phyloP scores from a whole-genome alignment of 2,329 filamentous ascomycete species.

The Stemphylium lycopersici region DNA sequence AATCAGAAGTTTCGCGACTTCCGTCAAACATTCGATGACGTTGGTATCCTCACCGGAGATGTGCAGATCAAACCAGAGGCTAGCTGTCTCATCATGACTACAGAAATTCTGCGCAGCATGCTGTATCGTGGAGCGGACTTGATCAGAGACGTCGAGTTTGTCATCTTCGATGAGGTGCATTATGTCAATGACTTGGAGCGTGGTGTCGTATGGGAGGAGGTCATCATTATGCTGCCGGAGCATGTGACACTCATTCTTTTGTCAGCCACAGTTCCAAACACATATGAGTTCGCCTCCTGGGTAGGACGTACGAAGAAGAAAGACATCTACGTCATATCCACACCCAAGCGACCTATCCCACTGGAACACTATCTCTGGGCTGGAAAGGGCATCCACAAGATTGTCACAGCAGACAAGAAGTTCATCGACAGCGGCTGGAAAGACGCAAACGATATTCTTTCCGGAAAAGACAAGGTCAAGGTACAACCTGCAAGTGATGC shows the following conservation, averaged over 20 bases:
- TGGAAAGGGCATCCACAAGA: constrained; percentile 89
- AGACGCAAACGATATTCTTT: constrained; percentile 81
- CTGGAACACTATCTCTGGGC: constrained; percentile 97
- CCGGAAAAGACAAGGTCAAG: constrained; percentile 79
- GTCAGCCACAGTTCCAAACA: constrained; percentile 96
- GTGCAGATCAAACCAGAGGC: constrained; percentile 98
- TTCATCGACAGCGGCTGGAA: constrained; percentile 96
- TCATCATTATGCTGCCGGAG: constrained; percentile 98
- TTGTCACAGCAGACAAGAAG: constrained; percentile 89
- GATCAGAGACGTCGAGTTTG: constrained; percentile 96
- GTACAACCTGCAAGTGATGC: constrained; percentile 58
- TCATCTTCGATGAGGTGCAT: constrained; percentile 98
- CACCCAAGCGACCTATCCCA: constrained; percentile 90
- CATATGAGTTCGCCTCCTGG: constrained; percentile 97
- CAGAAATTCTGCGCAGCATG: constrained; percentile 97
- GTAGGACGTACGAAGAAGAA: constrained; percentile 98
- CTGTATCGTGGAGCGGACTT: constrained; percentile 94
- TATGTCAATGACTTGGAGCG: constrained; percentile 97
- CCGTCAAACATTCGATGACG: constrained; percentile 86
- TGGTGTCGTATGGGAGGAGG: constrained; percentile 98
- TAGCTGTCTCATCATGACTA: constrained; percentile 99
- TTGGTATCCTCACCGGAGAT: constrained; percentile 95
- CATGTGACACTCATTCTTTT: constrained; percentile 95
- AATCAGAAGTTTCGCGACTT: constrained; percentile 99
- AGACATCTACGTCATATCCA: constrained; percentile 98